These are phyloP conservation scores for Colletotrichum lini DNA, from an alignment of 2,329 filamentous ascomycete species.

Conservation along the genomic window DNA sequence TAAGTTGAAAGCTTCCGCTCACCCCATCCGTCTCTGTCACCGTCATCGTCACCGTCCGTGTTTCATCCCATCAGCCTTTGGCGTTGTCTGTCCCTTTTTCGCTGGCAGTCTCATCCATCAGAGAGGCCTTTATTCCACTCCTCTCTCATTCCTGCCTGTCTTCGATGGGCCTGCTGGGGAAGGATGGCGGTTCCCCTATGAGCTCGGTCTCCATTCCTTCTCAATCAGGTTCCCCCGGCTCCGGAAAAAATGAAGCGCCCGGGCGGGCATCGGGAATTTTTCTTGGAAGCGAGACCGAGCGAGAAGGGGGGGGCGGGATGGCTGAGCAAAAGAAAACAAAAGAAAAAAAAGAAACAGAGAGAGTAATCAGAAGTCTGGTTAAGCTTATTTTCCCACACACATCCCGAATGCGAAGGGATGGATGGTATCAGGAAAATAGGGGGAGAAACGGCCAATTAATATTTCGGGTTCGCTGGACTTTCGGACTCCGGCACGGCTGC, in stretches of 20 bases:
- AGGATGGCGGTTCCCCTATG: neutral
- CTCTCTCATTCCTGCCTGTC: too few species aligned
- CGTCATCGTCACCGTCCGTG: neutral
- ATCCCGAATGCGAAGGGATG: neutral
- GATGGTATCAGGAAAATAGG: neutral
- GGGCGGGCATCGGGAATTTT: constrained; percentile 1
- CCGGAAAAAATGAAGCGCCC: constrained; percentile 1
- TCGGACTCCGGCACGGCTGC: constrained; percentile 27
- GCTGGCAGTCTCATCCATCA: too few species aligned
- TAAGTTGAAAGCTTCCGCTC: constrained; percentile 52
- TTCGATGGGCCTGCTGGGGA: too few species aligned
- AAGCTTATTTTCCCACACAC: constrained; percentile 30
- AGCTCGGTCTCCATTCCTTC: neutral
- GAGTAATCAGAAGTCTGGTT: constrained; percentile 38
- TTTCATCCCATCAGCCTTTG: constrained; percentile 14
- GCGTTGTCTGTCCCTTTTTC: neutral
- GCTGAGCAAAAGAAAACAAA: neutral
- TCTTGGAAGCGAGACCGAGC: neutral
- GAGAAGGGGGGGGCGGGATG: too few species aligned
- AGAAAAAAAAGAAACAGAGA: constrained; percentile 7
- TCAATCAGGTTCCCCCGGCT: neutral
- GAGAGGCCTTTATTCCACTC: too few species aligned
- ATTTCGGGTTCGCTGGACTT: constrained; percentile 22
- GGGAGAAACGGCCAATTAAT: constrained; percentile 33
- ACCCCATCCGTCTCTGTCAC: neutral